These are phyloP conservation scores for Nemophila menziesii DNA, from an alignment of 257 asterid species.

Conservation along the genomic window DNA sequence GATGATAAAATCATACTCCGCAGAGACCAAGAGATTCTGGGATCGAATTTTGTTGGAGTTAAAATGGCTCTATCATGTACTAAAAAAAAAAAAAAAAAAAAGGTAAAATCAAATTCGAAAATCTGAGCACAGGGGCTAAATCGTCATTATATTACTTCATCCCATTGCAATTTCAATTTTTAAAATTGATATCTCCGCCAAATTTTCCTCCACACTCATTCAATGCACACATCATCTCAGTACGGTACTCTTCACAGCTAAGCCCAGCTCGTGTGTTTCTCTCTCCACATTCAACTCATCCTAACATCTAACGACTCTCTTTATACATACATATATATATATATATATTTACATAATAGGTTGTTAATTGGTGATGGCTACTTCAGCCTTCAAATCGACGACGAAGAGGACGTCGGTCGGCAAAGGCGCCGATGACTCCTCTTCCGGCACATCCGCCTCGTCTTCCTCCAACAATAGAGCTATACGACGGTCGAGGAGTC, in stretches of 20 bases:
- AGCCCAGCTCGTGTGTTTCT: neutral
- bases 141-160: neutral
- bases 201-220: conserved; percentile 6
- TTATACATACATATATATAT: neutral
- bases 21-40: no score
- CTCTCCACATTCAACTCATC: neutral
- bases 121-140: neutral
- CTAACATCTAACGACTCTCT: conserved; percentile 1
- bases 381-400: conserved; percentile 74
- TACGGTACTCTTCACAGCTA: neutral
- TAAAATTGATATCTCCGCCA: conserved; percentile 21
- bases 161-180: conserved; percentile 12
- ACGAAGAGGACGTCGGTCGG: conserved; percentile 37
- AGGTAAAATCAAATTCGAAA: neutral
- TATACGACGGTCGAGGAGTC: conserved; percentile 37
- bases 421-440: neutral
- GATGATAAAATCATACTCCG: no score
- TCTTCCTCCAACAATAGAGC: conserved; percentile 15
- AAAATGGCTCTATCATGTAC: no score
- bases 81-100: no score
- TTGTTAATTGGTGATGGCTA: conserved; percentile 39
- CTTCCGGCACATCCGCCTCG: conserved; percentile 10
- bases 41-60: no score
- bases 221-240: neutral
- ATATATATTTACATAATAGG: no score